Evolutionary conservation across 176 grass and related monocot genomes (phyloP), one percentile per base, ranked within the genome.

Genomic region (Triticum timopheevii): DNA sequence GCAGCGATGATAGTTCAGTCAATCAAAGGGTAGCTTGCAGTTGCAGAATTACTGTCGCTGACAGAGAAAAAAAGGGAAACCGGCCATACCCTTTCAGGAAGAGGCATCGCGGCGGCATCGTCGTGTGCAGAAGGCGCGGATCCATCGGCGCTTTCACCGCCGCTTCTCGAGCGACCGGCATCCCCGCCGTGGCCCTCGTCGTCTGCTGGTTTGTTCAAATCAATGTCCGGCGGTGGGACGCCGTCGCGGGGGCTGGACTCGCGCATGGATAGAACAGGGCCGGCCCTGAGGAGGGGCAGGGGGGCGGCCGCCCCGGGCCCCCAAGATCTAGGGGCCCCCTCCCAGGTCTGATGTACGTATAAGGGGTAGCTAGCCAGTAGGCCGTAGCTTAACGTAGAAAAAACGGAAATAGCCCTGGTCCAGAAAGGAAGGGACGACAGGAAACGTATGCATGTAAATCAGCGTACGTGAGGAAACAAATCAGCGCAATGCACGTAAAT

Each of bases 131-230:
- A 20, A 36, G 69, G 36, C n/a, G n/a, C n/a, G 3, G 69, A 72
- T 13, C 36, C 36, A 4, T 71, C 42, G 42, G 11, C 42, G 42
- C 10, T 10, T 10, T 44, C 88, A 76, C 86, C 42, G 42, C 3
- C 88, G 79, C 88, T 85, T 67, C 80, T 85, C 82, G 35, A 45
- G 19, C 33, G 31, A 2, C 11, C 4, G 23, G 65, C 73, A 61
- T 12, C 69, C 56, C 40, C 59, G 84, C 79, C 87, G 49, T 22
- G 1, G 58, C 61, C 58, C 22, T 64, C 33, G 27, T 36, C 63
- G 10, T 42, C 54, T 8, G 34, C 68, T 6, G 20, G 2, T 15
- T 19, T 23, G 9, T 65, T 54, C 77, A n/a, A 85, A 23, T 72
- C 20, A 7, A 72, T 3, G 20, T 66, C n/a, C n/a, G n/a, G n/a